Percentiles rank a stretch among this genome's conserved stretches.
Conservation (phyloP, 2,329 filamentous ascomycete species). For the Aspergillus neoniger region DNA sequence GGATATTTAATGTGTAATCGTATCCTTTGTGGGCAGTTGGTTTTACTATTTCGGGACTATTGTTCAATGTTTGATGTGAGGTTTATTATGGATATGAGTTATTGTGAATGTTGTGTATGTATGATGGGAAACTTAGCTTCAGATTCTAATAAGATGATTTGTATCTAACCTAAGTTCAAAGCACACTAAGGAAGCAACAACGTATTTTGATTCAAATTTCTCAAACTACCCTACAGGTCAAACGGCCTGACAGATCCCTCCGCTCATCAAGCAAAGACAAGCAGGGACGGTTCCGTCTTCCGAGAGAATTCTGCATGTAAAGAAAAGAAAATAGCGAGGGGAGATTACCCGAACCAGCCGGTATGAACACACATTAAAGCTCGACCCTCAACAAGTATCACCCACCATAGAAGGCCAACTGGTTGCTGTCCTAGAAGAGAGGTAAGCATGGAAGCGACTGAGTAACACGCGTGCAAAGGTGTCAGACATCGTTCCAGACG, state of each 20-base stretch:
- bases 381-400: neutral
- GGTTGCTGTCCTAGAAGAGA: neutral
- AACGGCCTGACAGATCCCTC: neutral
- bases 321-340: neutral
- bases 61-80: neutral
- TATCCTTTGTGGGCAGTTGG: neutral
- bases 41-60: neutral
- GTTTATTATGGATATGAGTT: no score
- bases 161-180: neutral
- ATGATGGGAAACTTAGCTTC: no score
- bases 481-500: constrained; percentile 12
- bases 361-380: neutral
- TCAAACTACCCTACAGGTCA: neutral
- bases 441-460: neutral
- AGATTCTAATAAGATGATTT: neutral
- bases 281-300: neutral
- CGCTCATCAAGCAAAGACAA: neutral
- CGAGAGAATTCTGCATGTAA: neutral
- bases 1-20: neutral
- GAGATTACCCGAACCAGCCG: constrained; percentile 2
- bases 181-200: neutral
- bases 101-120: no score
- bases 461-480: neutral
- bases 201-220: neutral
- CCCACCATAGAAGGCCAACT: neutral